Evolutionary conservation across 345 rosid species (phyloP).

Genomic region (Salix purpurea): DNA sequence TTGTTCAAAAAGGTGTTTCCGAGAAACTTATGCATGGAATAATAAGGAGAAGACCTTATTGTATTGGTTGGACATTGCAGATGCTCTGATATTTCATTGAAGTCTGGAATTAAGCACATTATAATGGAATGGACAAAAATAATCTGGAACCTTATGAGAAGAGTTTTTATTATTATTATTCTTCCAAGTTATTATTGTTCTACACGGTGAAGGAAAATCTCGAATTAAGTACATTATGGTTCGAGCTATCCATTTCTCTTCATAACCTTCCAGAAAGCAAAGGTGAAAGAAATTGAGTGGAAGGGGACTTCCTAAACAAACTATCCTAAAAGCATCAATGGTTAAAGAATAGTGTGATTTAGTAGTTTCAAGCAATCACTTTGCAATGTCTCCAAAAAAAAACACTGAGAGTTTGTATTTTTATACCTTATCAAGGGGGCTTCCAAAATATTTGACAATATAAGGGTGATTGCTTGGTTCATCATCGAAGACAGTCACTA

Average conservation of each 20-base stretch:
- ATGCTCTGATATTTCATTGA: background rate
- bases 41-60: background rate
- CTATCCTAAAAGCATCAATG: background rate
- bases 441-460: constrained; percentile 73
- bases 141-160: background rate
- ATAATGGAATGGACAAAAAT: background rate
- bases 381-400: background rate
- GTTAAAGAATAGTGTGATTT: background rate
- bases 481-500: constrained; percentile 61
- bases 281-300: background rate
- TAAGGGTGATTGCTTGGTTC: constrained; percentile 77
- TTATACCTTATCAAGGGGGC: constrained; percentile 62
- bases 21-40: background rate
- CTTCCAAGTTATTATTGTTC: background rate
- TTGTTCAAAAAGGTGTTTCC: background rate
- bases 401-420: background rate
- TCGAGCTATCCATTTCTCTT: background rate
- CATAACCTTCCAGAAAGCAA: background rate
- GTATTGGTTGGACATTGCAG: background rate
- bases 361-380: background rate
- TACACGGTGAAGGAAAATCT: background rate
- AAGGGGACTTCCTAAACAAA: background rate
- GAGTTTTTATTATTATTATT: background rate
- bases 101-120: background rate
- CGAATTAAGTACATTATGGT: background rate